A percentile compares a stretch with the other conserved stretches of the same genome.
Conservation (phyloP, 2,329 filamentous ascomycete genomes). For the Calonectria multiphialidica region DNA sequence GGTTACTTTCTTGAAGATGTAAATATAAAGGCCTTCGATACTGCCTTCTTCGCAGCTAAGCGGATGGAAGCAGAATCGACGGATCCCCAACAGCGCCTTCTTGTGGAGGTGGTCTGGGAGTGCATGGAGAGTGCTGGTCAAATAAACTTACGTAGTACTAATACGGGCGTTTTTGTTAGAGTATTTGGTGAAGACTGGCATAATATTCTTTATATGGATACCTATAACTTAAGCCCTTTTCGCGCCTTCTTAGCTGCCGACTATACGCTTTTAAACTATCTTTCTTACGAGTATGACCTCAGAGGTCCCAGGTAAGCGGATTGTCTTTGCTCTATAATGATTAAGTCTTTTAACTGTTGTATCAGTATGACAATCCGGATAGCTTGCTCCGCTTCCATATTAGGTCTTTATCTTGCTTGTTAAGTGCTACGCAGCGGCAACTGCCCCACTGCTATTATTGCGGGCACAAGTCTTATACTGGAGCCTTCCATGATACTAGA, state of each 20-base stretch:
- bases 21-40: neutral
- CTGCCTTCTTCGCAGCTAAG: neutral
- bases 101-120: neutral
- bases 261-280: neutral
- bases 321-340: neutral
- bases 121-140: neutral
- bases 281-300: neutral
- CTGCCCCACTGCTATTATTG: neutral
- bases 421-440: neutral
- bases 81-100: neutral
- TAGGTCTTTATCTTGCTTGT: neutral
- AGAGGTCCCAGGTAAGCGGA: constrained; percentile 4
- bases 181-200: neutral
- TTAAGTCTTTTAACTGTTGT: neutral
- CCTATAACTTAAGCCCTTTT: neutral
- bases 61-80: neutral
- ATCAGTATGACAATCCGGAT: neutral
- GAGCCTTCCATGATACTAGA: neutral
- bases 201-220: neutral
- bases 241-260: too few relatives aligned
- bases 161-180: neutral
- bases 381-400: neutral
- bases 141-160: neutral
- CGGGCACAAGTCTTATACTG: neutral
- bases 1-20: neutral